Conservation (phyloP, 164 flowering plant genomes). For the Dillenia suffruticosa region DNA sequence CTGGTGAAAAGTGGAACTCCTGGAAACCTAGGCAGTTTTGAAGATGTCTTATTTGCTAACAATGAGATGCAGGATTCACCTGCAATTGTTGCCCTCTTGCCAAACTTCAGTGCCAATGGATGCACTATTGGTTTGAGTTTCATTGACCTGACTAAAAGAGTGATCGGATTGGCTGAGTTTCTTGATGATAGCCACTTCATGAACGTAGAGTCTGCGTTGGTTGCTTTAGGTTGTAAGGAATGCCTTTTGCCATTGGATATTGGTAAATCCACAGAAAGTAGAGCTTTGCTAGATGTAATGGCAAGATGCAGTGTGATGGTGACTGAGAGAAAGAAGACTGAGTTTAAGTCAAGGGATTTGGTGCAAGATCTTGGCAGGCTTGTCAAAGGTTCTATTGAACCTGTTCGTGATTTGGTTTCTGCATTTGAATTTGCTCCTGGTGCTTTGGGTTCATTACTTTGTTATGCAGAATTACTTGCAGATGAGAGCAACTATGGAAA, state of each 20-base stretch:
- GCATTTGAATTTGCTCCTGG: conserved; percentile 71
- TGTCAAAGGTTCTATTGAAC: conserved; percentile 83
- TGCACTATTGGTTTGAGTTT: conserved; percentile 77
- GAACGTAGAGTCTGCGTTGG: conserved; percentile 82
- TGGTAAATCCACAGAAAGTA: conserved; percentile 54
- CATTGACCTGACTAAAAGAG: conserved; percentile 72
- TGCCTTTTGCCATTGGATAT: conserved; percentile 72
- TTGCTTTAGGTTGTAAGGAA: conserved; percentile 93
- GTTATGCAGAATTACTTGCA: conserved; percentile 82
- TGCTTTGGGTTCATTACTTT: conserved; percentile 71
- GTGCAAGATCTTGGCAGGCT: conserved; percentile 87
- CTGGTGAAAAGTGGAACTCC: conserved; percentile 80
- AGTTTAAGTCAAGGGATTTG: conserved; percentile 79
- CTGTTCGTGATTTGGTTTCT: conserved; percentile 71
- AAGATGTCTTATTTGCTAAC: conserved; percentile 91
- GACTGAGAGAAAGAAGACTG: conserved; percentile 83
- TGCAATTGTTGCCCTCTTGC: conserved; percentile 58
- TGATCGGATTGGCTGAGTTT: conserved; percentile 83
- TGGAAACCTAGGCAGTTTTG: conserved; percentile 90
- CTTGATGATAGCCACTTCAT: conserved; percentile 96
- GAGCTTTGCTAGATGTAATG: conserved; percentile 56
- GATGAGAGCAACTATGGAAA: conserved; percentile 87
- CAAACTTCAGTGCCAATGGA: conserved; percentile 55
- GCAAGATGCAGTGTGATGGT: conserved; percentile 81
- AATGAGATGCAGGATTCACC: conserved; percentile 97